Percentiles rank a stretch among this genome's conserved stretches.
phyloP scores from a whole-genome alignment of 441 rosid genomes.

The Erysimum pusillum region DNA sequence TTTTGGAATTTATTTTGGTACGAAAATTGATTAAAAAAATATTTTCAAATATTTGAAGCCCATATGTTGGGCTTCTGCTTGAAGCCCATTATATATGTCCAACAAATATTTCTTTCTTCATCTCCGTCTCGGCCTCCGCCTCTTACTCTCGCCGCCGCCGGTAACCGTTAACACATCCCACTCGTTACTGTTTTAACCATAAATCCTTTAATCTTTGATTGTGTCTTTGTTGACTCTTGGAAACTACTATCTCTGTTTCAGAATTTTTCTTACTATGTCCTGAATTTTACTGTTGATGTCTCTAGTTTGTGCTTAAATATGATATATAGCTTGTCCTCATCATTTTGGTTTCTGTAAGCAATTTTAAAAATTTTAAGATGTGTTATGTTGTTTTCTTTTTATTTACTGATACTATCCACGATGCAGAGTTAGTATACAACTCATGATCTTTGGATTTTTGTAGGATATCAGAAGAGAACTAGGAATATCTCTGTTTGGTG shows the following conservation, averaged over 20 bases:
- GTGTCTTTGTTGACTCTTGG: background rate
- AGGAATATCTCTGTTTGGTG: constrained; percentile 46
- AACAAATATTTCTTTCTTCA: background rate
- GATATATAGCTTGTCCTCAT: background rate
- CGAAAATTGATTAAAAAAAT: background rate
- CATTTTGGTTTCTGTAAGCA: background rate
- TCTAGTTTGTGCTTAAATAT: background rate
- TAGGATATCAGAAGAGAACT: constrained; percentile 49
- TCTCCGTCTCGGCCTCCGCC: background rate
- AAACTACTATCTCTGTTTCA: background rate
- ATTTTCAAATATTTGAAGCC: background rate
- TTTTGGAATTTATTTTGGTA: background rate
- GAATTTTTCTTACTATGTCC: background rate
- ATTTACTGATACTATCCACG: background rate
- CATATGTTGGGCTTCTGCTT: background rate
- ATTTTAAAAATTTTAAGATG: constrained; percentile 5
- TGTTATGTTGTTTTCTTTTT: background rate
- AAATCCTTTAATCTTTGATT: background rate
- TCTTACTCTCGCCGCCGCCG: constrained; percentile 10
- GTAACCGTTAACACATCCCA: background rate
- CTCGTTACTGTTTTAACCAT: background rate
- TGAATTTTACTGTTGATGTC: background rate
- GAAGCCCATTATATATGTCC: constrained; percentile 8
- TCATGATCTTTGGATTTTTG: constrained; percentile 10
- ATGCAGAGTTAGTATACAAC: background rate